Base-by-base conservation (phyloP, 345 rosid genomes). In the Mangifera indica region DNA sequence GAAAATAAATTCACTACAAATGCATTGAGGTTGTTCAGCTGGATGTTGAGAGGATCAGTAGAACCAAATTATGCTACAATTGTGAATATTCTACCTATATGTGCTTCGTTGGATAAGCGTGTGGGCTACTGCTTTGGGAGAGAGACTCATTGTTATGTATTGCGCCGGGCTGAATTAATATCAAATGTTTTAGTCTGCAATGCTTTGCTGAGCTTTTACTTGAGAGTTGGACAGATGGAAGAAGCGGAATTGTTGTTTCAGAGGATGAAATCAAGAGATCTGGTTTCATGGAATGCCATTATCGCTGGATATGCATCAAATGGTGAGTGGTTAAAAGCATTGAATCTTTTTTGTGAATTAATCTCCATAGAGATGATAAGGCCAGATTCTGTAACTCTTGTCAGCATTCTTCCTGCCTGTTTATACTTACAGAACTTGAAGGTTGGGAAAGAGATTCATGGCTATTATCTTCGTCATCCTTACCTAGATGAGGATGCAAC, bases 251-350 rank as follows among this genome's bases (percentile, higher is more conserved):
- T 74, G 40, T 56, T 93, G 79, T 93, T 93, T 72, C 78, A 61
- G 25, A 82, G 75, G 81, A 89, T 87, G 89, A 75, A 72, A 76
- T 77, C 64, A 42, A 87, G 83, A 84, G 97, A 93, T 85, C 79
- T 89, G 85, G 87, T 93, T 71, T 85, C 98, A 11, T 93, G 98
- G 98, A 93, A 93, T 42, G 87, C 93, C 71, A 75, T 88, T 59
- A 87, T 91, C 73, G 84, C 93, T 1, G 97, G 98, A 60, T 88
- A 81, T 76, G 88, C 84, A 66, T 82, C 87, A 67, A 89, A 87
- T 59, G 81, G 81, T 66, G 81, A 83, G 73, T 89, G 87, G 89
- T 76, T 70, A 67, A 82, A 79, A 76, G 93, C 93, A 63, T 79
- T 93, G 81, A 72, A 77, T 51, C 68, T 83, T 51, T 91, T 91